Conservation (phyloP, 2,329 filamentous ascomycete genomes). For the Colletotrichum eremochloae region DNA sequence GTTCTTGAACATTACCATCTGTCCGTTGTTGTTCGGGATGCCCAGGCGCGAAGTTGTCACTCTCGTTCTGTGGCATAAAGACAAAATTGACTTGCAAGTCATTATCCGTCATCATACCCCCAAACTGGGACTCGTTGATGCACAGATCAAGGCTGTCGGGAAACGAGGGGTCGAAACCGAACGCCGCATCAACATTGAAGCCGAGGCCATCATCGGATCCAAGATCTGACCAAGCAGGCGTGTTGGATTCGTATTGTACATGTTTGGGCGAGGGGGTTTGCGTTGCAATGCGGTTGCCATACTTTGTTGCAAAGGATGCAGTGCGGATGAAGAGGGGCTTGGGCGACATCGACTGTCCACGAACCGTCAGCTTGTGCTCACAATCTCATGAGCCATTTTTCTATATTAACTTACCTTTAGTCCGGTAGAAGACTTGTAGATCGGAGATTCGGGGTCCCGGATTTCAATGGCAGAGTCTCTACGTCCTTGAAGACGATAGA, state of each 20-base stretch:
- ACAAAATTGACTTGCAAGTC: constrained; percentile 39
- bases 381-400: background rate
- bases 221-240: constrained; percentile 28
- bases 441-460: constrained; percentile 34
- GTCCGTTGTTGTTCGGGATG: constrained; percentile 32
- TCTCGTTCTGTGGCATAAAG: constrained; percentile 29
- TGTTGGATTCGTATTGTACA: background rate
- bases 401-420: constrained; percentile 13
- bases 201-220: constrained; percentile 29
- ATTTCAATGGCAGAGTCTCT: constrained; percentile 39
- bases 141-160: constrained; percentile 24
- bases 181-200: constrained; percentile 17
- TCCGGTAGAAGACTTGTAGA: constrained; percentile 33
- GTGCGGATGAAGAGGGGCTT: constrained; percentile 26
- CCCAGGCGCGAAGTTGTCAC: constrained; percentile 10
- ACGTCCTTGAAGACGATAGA: constrained; percentile 37
- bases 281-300: constrained; percentile 9
- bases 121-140: constrained; percentile 17
- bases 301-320: constrained; percentile 30
- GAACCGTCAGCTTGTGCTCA: constrained; percentile 1
- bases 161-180: constrained; percentile 12
- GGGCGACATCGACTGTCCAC: constrained; percentile 25
- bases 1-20: constrained; percentile 19
- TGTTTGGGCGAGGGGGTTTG: background rate
- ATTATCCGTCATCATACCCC: constrained; percentile 11